Conservation (phyloP, 495 filamentous ascomycete species). For the Acidomyces sp. region DNA sequence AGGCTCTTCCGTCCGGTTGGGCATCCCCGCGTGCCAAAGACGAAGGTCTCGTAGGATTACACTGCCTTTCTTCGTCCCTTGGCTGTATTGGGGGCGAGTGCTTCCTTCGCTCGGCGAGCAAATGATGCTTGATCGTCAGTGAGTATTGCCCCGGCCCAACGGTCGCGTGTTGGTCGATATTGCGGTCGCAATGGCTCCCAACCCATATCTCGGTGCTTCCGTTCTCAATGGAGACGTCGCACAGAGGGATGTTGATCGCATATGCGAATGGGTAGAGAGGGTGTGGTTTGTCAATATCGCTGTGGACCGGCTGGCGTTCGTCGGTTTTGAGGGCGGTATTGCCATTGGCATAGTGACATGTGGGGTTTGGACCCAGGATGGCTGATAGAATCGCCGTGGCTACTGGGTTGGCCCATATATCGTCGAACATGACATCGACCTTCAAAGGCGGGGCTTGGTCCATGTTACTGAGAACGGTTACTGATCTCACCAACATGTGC, state of each 20-base stretch:
- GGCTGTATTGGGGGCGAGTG: conserved; percentile 38
- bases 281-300: conserved; percentile 45
- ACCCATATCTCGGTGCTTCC: conserved; percentile 50
- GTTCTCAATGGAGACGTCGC: conserved; percentile 40
- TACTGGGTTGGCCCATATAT: conserved; percentile 31
- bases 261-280: conserved; percentile 41
- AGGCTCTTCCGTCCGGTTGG: conserved; percentile 36
- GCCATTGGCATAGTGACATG: conserved; percentile 25
- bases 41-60: conserved; percentile 43
- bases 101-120: conserved; percentile 31
- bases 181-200: conserved; percentile 36
- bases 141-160: conserved; percentile 38
- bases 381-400: conserved; percentile 19
- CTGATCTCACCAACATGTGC: too few species aligned
- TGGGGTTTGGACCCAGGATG: conserved; percentile 15
- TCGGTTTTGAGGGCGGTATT: conserved; percentile 26
- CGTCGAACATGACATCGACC: conserved; percentile 8
- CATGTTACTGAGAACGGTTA: conserved; percentile 16
- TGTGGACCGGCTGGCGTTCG: conserved; percentile 34
- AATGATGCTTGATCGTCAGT: conserved; percentile 33
- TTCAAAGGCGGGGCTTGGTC: conserved; percentile 12
- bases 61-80: conserved; percentile 37
- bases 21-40: conserved; percentile 50
- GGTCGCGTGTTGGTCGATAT: conserved; percentile 33
- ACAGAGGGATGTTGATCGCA: conserved; percentile 42